Conservation (phyloP, 1,284 basidiomycete species). For the Ceratobasidium sp. region DNA sequence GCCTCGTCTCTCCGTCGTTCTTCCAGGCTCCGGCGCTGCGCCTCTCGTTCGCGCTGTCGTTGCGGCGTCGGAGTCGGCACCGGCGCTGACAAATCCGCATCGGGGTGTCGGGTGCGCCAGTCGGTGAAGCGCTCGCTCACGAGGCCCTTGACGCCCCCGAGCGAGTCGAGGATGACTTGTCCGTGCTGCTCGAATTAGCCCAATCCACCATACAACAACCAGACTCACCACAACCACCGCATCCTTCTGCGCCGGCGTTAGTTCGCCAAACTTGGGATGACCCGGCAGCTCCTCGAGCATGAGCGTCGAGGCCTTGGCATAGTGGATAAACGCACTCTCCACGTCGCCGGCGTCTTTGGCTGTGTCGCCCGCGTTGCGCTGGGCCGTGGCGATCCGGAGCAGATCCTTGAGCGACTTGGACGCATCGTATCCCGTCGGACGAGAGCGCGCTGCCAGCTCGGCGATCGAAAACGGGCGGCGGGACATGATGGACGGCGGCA, state of each 20-base stretch:
- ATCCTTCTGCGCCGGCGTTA: slow-evolving; percentile 50
- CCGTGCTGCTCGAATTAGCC: slow-evolving; percentile 43
- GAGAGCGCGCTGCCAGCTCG: slow-evolving; percentile 40
- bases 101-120: slow-evolving; percentile 27
- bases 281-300: slow-evolving; percentile 66
- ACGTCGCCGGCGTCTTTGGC: slow-evolving; percentile 58
- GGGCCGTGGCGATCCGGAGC: slow-evolving; percentile 49
- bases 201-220: slow-evolving; percentile 8
- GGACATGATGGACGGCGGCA: slow-evolving; percentile 1
- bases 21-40: slow-evolving; percentile 9
- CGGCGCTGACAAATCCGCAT: slow-evolving; percentile 32
- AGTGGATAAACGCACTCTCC: slow-evolving; percentile 64
- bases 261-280: slow-evolving; percentile 54
- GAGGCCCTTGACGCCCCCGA: slow-evolving; percentile 31
- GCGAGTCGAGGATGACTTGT: slow-evolving; percentile 43
- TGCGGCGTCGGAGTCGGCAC: slow-evolving; percentile 4
- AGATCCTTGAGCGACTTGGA: slow-evolving; percentile 42
- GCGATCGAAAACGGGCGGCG: slow-evolving; percentile 40
- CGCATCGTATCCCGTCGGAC: slow-evolving; percentile 40
- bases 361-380: slow-evolving; percentile 50
- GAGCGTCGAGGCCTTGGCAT: slow-evolving; percentile 66
- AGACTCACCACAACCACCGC: slow-evolving; percentile 53
- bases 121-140: slow-evolving; percentile 31
- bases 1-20: slow-evolving; percentile 11
- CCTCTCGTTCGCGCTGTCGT: not conserved